Evolutionary conservation across 2,329 filamentous ascomycete genomes (phyloP).

Genomic region (Camillea tinctor): DNA sequence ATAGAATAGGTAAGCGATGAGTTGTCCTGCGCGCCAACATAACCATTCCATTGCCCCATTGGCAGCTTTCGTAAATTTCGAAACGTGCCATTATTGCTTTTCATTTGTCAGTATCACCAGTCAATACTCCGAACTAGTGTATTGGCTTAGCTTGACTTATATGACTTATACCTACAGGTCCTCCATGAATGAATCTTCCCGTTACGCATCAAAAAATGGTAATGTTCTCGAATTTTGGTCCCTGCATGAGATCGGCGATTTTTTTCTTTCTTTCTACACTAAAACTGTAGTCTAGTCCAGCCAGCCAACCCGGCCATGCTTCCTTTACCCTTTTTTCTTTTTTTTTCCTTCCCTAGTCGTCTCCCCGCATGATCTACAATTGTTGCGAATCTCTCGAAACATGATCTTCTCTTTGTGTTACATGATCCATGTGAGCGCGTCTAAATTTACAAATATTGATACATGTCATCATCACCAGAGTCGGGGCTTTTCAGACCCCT

Average conservation of each 20-base stretch:
- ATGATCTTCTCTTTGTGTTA: not conserved
- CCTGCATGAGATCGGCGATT: conserved; percentile 4
- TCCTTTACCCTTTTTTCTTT: not conserved
- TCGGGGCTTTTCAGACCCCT: conserved; percentile 10
- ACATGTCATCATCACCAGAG: conserved; percentile 19
- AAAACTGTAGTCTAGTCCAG: too few species aligned
- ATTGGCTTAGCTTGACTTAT: too few species aligned
- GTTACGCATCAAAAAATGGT: conserved; percentile 1
- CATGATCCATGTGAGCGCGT: not conserved
- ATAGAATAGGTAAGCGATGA: too few species aligned
- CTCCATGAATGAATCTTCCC: not conserved
- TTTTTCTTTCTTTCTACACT: not conserved
- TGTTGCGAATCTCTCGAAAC: too few species aligned
- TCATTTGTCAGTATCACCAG: not conserved
- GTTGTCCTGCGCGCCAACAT: not conserved
- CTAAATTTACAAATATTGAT: conserved; percentile 8
- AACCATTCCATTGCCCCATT: not conserved
- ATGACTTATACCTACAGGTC: too few species aligned
- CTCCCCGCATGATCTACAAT: not conserved
- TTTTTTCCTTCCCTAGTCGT: not conserved
- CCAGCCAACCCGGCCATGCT: not conserved
- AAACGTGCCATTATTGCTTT: not conserved
- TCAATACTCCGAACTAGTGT: not conserved
- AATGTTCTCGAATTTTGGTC: conserved; percentile 12
- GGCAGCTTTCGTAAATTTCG: not conserved